Base-by-base conservation (phyloP, 2,329 filamentous ascomycete species). In the Calcarisporium arbuscula region DNA sequence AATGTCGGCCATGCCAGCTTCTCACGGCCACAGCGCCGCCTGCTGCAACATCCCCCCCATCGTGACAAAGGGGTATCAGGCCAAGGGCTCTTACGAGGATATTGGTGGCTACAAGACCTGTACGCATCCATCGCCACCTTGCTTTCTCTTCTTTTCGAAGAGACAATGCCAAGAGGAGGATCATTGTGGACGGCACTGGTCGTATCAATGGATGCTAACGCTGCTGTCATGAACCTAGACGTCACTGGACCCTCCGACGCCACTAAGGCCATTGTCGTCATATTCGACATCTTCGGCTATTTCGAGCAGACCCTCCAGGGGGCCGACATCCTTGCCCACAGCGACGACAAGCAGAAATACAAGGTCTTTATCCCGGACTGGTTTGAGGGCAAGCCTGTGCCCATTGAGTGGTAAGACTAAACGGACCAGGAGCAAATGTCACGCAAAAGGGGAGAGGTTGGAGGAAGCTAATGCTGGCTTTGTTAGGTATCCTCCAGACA, bases 311-410 rank as follows among this genome's bases (percentile, higher is more conserved):
- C 80, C 4, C 43, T 84, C 9, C 80, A 85, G 56, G 82, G 80
- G 17, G 77, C 78, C 42, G 82, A 86, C 49, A 84, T 77, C 46
- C 63, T 82, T 17, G 67, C 75, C 28, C 64, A 62, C 29, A 65
- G 67, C 41, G 68, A 74, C 49, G 53, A 65, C 57, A 71, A 63
- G 60, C 74, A 65, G 57, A 77, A 84, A 52, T 92, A 94, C 68
- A 80, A 79, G 48, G 85, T 95, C 47, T 88, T 89, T 62, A 89
- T 95, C 44, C 89, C 89, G 19, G 89, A 95, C 64, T 90, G 85
- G 72, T 94, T 95, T 67, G 74, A 84, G 40, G 88, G 85, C 56
- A 70, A 75, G 45, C 82, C 85, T 3, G 63, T 62, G 50, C 60
- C 65, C 32, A 69, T 78, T 56, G 65, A 65, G 51, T 60, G 71